These are phyloP conservation scores for Podosphaera fusca DNA, from an alignment of 2,329 filamentous ascomycete genomes.

Conservation along the genomic window DNA sequence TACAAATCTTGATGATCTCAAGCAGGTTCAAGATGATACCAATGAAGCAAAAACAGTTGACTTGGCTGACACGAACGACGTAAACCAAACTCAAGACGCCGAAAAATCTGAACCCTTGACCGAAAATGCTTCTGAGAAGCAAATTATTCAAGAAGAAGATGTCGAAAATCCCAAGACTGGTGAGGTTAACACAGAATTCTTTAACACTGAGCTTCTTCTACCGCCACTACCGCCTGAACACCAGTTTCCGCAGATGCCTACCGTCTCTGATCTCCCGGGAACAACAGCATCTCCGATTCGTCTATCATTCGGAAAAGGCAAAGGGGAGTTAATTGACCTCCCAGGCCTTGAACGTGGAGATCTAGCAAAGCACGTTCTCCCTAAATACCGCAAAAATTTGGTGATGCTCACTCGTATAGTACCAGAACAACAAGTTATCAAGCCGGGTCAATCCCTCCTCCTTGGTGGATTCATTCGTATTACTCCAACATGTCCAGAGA, in stretches of 20 bases:
- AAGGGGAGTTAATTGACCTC: slow-evolving; percentile 80
- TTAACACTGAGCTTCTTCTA: slow-evolving; percentile 29
- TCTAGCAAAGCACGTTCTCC: slow-evolving; percentile 46
- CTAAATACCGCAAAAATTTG: slow-evolving; percentile 40
- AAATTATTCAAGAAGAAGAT: slow-evolving; percentile 3
- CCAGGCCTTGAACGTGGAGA: slow-evolving; percentile 60
- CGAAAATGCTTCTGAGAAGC: background rate
- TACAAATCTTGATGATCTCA: background rate
- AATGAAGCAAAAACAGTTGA: background rate
- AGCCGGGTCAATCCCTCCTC: slow-evolving; percentile 56
- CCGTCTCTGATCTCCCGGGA: slow-evolving; percentile 69
- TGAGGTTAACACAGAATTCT: slow-evolving; percentile 5
- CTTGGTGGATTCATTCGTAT: slow-evolving; percentile 74
- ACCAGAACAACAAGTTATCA: slow-evolving; percentile 51
- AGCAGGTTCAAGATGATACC: background rate
- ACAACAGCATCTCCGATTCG: slow-evolving; percentile 92
- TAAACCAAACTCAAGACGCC: too few relatives aligned
- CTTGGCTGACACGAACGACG: too few relatives aligned
- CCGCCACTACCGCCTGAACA: slow-evolving; percentile 53
- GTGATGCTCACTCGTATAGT: slow-evolving; percentile 59
- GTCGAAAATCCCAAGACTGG: slow-evolving; percentile 3
- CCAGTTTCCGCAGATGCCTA: slow-evolving; percentile 61
- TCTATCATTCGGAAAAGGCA: slow-evolving; percentile 65
- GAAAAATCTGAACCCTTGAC: too few relatives aligned
- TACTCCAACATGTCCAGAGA: slow-evolving; percentile 43